These are phyloP conservation scores for Neckera pumila DNA, from an alignment of 225 moss, liverwort and hornwort species.

Conservation along the genomic window DNA sequence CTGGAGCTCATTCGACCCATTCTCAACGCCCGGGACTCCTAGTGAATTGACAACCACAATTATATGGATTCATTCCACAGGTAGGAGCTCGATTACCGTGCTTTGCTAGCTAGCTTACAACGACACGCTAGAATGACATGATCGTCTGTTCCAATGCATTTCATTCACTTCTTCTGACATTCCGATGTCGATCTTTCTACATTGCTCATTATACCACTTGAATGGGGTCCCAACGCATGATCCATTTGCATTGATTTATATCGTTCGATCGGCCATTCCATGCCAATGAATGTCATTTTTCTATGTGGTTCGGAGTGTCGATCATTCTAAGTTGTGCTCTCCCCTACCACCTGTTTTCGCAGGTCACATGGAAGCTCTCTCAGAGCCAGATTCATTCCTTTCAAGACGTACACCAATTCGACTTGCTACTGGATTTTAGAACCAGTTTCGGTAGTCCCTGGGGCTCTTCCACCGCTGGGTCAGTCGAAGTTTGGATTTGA, in stretches of 20 bases:
- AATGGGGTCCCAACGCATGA: neutral
- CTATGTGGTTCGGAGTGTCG: neutral
- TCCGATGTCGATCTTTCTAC: neutral
- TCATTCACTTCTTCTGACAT: neutral
- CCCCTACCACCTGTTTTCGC: neutral
- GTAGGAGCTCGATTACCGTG: neutral
- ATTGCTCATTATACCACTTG: neutral
- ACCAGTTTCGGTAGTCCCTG: neutral
- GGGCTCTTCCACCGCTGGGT: neutral
- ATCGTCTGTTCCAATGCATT: neutral
- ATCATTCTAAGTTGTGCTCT: neutral
- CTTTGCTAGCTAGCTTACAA: neutral
- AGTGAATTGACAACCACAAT: neutral
- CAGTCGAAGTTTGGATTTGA: neutral
- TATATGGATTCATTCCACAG: neutral
- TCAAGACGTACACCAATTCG: neutral
- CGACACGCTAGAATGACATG: neutral
- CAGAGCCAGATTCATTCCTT: neutral
- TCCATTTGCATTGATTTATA: neutral
- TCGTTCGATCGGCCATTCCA: neutral
- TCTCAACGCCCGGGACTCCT: slow-evolving; percentile 36
- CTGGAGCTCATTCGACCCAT: slow-evolving; percentile 89
- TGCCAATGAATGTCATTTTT: neutral
- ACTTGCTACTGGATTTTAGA: neutral
- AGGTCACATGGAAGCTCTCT: neutral